Evolutionary conservation across 2,329 filamentous ascomycete genomes (phyloP).

Genomic region (Sporothrix schenckii): DNA sequence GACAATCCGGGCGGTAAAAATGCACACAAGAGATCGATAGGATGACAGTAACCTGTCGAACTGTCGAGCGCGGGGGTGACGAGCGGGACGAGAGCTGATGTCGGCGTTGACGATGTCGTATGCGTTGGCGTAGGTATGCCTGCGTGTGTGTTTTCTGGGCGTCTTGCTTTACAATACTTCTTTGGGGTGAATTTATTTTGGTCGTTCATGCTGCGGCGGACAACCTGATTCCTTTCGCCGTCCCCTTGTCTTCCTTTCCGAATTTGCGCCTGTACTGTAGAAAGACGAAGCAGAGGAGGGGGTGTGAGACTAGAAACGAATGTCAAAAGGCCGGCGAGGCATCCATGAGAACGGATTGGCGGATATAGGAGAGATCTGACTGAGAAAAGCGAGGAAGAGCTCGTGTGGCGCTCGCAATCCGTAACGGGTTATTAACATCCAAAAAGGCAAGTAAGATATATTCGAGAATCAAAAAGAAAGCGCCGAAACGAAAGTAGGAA

Average conservation of each 20-base stretch:
- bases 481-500: background rate
- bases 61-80: conserved; percentile 24
- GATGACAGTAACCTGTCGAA: background rate
- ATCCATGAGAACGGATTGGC: background rate
- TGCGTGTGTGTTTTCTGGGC: conserved; percentile 2
- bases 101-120: conserved; percentile 13
- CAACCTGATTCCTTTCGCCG: conserved; percentile 3
- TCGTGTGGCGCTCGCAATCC: background rate
- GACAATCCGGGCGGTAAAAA: background rate
- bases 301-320: conserved; percentile 22
- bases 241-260: conserved; percentile 9
- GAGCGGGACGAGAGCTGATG: conserved; percentile 13
- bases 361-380: background rate
- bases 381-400: conserved; percentile 10
- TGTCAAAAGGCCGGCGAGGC: conserved; percentile 13
- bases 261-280: background rate
- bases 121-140: conserved; percentile 11
- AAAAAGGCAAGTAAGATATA: background rate
- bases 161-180: conserved; percentile 11
- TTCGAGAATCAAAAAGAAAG: background rate
- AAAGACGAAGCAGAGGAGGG: conserved; percentile 11
- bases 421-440: background rate
- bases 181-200: background rate
- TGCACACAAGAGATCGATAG: conserved; percentile 12
- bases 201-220: background rate